A percentile compares a stretch with the other conserved stretches of the same genome.
Evolutionary conservation across 805 yeast species (phyloP).

Genomic region (Saturnispora sanitii): DNA sequence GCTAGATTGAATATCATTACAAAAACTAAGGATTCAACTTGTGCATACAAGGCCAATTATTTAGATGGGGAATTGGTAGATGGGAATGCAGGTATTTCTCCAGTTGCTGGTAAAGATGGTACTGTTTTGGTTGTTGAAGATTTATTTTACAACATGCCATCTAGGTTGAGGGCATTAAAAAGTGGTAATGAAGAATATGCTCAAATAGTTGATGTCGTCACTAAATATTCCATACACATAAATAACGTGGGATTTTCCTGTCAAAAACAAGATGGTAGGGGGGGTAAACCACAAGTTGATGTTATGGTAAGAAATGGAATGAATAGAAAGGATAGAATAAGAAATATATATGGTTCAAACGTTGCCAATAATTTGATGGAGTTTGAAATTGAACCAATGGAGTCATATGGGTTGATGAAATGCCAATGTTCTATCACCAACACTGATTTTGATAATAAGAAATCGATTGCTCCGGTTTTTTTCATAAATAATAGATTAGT

Average conservation of each 20-base stretch:
- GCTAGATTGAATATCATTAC: conserved; percentile 75
- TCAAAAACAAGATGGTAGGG: conserved; percentile 51
- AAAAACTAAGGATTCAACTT: conserved; percentile 45
- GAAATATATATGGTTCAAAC: conserved; percentile 59
- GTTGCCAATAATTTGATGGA: conserved; percentile 57
- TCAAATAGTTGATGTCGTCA: conserved; percentile 71
- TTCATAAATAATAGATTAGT: conserved; percentile 84
- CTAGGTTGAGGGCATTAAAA: conserved; percentile 58
- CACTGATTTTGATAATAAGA: conserved; percentile 62
- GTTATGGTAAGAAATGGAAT: conserved; percentile 47
- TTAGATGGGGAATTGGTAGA: conserved; percentile 47
- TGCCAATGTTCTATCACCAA: conserved; percentile 59
- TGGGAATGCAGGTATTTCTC: conserved; percentile 38
- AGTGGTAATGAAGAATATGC: conserved; percentile 65
- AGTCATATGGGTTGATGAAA: conserved; percentile 39
- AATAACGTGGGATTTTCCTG: conserved; percentile 63
- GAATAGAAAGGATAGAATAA: conserved; percentile 54
- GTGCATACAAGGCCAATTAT: conserved; percentile 69
- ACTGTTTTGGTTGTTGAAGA: conserved; percentile 83
- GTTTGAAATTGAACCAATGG: conserved; percentile 29
- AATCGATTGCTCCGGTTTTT: conserved; percentile 56
- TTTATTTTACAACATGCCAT: conserved; percentile 78
- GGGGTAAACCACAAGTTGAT: conserved; percentile 49
- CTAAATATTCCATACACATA: conserved; percentile 73
- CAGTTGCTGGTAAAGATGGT: conserved; percentile 81